Conservation (phyloP, 169 alveolate species). For the Babesia bovis region DNA sequence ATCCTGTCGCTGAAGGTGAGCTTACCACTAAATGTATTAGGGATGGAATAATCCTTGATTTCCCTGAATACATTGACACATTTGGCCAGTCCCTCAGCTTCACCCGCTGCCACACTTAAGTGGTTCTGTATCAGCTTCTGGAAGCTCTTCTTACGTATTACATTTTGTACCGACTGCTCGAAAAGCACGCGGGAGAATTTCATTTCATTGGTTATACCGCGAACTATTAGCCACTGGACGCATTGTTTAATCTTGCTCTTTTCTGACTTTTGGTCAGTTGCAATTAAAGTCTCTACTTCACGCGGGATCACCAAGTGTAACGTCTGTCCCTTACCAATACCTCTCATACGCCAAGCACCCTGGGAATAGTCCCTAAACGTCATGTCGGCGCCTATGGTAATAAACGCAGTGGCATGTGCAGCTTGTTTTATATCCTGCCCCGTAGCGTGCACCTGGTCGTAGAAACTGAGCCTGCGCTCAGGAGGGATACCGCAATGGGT, state of each 20-base stretch:
- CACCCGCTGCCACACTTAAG: slow-evolving; percentile 67
- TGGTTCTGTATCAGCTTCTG: slow-evolving; percentile 74
- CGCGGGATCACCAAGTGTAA: slow-evolving; percentile 77
- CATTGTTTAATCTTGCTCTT: slow-evolving; percentile 65
- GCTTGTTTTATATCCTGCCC: slow-evolving; percentile 91
- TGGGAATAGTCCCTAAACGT: slow-evolving; percentile 87
- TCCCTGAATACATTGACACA: slow-evolving; percentile 65
- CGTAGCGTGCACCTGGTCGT: slow-evolving; percentile 90
- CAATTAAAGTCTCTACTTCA: slow-evolving; percentile 77
- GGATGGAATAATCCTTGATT: slow-evolving; percentile 64
- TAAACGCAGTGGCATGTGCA: slow-evolving; percentile 82
- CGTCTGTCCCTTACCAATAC: slow-evolving; percentile 83
- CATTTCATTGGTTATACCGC: slow-evolving; percentile 75
- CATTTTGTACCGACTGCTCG: slow-evolving; percentile 78
- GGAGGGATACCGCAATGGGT: slow-evolving; percentile 77
- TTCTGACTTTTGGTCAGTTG: slow-evolving; percentile 52
- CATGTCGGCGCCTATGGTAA: slow-evolving; percentile 88
- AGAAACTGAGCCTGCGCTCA: slow-evolving; percentile 85
- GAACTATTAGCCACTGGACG: slow-evolving; percentile 75
- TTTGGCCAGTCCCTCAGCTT: slow-evolving; percentile 33
- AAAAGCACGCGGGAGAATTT: slow-evolving; percentile 74
- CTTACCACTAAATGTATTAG: slow-evolving; percentile 56
- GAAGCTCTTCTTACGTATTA: slow-evolving; percentile 77
- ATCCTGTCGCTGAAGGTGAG: slow-evolving; percentile 50
- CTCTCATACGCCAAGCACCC: slow-evolving; percentile 91